Conservation (phyloP, 2,329 filamentous ascomycete species). For the Xylaria sp. region DNA sequence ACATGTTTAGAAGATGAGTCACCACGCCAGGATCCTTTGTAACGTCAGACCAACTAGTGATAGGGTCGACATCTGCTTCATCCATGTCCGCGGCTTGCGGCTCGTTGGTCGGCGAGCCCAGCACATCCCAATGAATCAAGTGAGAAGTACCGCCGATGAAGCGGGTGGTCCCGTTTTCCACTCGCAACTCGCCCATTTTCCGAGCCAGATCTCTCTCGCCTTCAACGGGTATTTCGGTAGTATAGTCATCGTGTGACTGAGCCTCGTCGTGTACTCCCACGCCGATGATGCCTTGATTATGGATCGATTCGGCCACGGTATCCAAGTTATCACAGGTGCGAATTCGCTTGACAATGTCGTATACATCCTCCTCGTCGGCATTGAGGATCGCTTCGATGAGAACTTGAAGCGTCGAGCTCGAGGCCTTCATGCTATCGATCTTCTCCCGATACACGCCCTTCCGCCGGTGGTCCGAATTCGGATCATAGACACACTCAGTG, state of each 20-base stretch:
- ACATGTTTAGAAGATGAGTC: constrained; percentile 92
- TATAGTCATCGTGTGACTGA: constrained; percentile 56
- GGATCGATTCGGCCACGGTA: constrained; percentile 63
- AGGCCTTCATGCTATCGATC: constrained; percentile 85
- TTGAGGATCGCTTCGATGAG: constrained; percentile 93
- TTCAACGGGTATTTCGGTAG: constrained; percentile 56
- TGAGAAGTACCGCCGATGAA: constrained; percentile 97
- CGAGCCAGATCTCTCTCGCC: constrained; percentile 85
- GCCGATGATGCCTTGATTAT: constrained; percentile 55
- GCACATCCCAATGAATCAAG: constrained; percentile 79
- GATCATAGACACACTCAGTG: constrained; percentile 92
- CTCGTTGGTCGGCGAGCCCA: constrained; percentile 53
- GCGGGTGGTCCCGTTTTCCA: constrained; percentile 87
- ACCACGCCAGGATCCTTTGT: constrained; percentile 82
- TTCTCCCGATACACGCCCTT: constrained; percentile 98
- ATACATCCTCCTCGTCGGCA: constrained; percentile 86
- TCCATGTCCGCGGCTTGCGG: constrained; percentile 59
- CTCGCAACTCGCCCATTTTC: constrained; percentile 89
- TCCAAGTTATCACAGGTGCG: constrained; percentile 81
- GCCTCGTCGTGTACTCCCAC: constrained; percentile 53
- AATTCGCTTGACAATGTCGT: constrained; percentile 83
- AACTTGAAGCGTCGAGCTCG: constrained; percentile 88
- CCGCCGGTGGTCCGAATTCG: constrained; percentile 92
- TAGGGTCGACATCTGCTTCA: constrained; percentile 70
- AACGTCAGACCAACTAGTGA: constrained; percentile 88